Conservation (phyloP, 139 green algal genomes). For the Chlamydomonas sphaeroides region DNA sequence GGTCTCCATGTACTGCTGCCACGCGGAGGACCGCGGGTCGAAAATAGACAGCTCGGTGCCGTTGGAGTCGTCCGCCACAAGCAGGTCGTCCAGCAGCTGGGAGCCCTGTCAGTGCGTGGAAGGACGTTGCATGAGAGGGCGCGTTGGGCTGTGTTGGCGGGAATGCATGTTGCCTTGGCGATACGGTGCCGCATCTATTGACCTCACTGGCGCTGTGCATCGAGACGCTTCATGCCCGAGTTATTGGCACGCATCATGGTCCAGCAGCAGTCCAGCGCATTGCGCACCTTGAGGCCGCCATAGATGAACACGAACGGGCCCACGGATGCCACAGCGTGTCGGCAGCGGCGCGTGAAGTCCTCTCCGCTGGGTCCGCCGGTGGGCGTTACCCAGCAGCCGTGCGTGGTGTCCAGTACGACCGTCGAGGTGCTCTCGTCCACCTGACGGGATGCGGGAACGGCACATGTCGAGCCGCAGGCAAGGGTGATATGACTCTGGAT, state of each 20-base stretch:
- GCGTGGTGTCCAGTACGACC: constrained; percentile 92
- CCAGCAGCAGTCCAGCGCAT: background rate
- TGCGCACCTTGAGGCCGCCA: constrained; percentile 80
- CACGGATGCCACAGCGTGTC: constrained; percentile 88
- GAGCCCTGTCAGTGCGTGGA: constrained; percentile 56
- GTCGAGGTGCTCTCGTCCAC: constrained; percentile 85
- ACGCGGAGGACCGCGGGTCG: constrained; percentile 80
- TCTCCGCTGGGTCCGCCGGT: constrained; percentile 43
- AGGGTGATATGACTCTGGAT: no score
- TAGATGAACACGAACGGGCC: constrained; percentile 96
- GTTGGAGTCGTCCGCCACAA: constrained; percentile 77
- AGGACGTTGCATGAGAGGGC: no score
- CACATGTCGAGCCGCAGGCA: no score
- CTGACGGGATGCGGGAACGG: no score
- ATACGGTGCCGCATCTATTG: no score
- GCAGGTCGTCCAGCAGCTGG: constrained; percentile 89
- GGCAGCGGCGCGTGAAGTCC: constrained; percentile 70
- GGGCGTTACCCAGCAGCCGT: constrained; percentile 71
- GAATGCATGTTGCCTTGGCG: no score
- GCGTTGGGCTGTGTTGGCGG: no score
- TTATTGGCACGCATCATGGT: no score
- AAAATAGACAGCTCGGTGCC: constrained; percentile 84
- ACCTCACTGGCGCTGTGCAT: no score
- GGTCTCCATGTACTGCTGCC: constrained; percentile 83
- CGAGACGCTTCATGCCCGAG: no score